phyloP scores from a whole-genome alignment of 2,329 filamentous ascomycete genomes.

The Trichoderma cornu-damae region DNA sequence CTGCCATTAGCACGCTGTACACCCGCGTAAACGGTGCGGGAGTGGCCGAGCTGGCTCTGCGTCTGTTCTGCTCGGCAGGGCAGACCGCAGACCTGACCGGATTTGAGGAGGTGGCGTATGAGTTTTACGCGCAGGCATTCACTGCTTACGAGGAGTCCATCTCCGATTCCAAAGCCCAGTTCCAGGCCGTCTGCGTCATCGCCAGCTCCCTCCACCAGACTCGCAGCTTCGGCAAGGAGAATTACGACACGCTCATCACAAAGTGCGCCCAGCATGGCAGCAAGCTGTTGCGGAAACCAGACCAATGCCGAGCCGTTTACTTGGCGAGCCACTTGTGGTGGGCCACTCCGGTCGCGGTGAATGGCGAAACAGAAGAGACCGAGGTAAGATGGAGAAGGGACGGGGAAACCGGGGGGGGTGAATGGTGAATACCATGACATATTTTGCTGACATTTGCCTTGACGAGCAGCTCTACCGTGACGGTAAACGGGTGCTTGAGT shows the following conservation, averaged over 20 bases:
- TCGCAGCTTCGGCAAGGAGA: slow-evolving; percentile 88
- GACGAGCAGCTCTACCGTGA: slow-evolving; percentile 80
- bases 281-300: slow-evolving; percentile 94
- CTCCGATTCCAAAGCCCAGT: slow-evolving; percentile 92
- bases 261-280: slow-evolving; percentile 96
- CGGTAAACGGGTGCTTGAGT: slow-evolving; percentile 94
- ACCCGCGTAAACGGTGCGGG: slow-evolving; percentile 71
- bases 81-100: slow-evolving; percentile 87
- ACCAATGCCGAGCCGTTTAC: slow-evolving; percentile 95
- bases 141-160: slow-evolving; percentile 97
- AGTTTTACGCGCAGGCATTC: slow-evolving; percentile 97
- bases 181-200: slow-evolving; percentile 94
- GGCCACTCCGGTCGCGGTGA: slow-evolving; percentile 76
- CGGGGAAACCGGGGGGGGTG: too few species aligned
- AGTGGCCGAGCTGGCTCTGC: slow-evolving; percentile 80
- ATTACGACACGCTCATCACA: slow-evolving; percentile 97
- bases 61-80: slow-evolving; percentile 85
- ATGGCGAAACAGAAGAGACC: slow-evolving; percentile 75
- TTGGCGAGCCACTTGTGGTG: slow-evolving; percentile 97
- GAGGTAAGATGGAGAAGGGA: slow-evolving; percentile 59
- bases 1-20: slow-evolving; percentile 79
- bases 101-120: slow-evolving; percentile 94
- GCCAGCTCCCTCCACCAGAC: slow-evolving; percentile 84
- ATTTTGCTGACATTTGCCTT: slow-evolving; percentile 25
- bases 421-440: background rate